Conservation (phyloP, 495 filamentous ascomycete species). For the Neurospora sp. region DNA sequence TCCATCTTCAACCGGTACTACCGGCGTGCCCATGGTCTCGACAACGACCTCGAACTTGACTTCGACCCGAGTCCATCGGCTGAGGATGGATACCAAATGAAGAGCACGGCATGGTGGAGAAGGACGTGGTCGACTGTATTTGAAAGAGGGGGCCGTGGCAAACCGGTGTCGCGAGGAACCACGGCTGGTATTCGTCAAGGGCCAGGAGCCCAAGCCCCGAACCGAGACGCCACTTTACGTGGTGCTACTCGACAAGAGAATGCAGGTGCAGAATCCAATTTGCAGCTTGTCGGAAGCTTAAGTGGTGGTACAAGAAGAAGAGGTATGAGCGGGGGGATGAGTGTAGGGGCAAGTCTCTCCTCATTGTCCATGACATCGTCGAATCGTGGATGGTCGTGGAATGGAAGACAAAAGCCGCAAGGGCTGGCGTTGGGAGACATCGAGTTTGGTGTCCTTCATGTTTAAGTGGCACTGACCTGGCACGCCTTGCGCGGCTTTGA, state of each 20-base stretch:
- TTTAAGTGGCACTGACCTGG: neutral
- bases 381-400: neutral
- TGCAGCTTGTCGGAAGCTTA: neutral
- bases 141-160: neutral
- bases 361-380: neutral
- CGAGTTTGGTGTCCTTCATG: neutral
- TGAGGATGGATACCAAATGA: neutral
- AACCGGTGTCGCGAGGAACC: neutral
- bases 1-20: conserved; percentile 1
- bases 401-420: neutral
- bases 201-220: neutral
- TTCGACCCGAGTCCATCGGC: neutral
- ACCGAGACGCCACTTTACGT: neutral
- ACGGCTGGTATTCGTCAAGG: neutral
- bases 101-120: neutral
- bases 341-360: neutral
- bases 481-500: neutral
- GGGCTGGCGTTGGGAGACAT: neutral
- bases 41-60: neutral
- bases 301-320: neutral
- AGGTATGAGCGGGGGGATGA: neutral
- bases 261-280: neutral
- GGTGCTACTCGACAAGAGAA: neutral
- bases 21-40: neutral
- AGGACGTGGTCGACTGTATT: neutral